Conservation (phyloP, 2,329 filamentous ascomycete species). For the Clarireedia hainanense region DNA sequence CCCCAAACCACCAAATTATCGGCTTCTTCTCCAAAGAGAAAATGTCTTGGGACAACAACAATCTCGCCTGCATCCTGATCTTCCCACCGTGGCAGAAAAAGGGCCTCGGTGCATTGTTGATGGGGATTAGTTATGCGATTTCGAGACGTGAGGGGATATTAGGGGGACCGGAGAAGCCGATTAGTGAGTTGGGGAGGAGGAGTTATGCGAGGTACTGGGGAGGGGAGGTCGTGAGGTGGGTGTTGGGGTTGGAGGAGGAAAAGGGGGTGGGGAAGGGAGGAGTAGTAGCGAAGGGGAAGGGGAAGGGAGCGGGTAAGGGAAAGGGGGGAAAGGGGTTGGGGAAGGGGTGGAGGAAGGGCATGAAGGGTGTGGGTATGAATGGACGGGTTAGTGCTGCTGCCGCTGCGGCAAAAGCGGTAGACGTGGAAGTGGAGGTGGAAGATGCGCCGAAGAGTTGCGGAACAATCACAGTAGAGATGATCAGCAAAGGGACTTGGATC, state of each 20-base stretch:
- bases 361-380: slow-evolving; percentile 1
- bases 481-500: slow-evolving; percentile 76
- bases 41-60: slow-evolving; percentile 98
- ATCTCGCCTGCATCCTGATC: slow-evolving; percentile 89
- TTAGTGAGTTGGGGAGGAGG: slow-evolving; percentile 74
- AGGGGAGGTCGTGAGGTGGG: slow-evolving; percentile 69
- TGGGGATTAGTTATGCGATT: slow-evolving; percentile 90
- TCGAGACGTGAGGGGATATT: slow-evolving; percentile 74
- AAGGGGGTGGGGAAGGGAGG: slow-evolving; percentile 18
- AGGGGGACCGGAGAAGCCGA: slow-evolving; percentile 88
- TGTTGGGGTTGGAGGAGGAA: slow-evolving; percentile 33
- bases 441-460: neutral
- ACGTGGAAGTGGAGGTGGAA: too few relatives aligned
- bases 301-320: slow-evolving; percentile 9
- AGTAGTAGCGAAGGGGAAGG: slow-evolving; percentile 32
- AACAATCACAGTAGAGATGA: slow-evolving; percentile 46
- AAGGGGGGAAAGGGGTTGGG: slow-evolving; percentile 11
- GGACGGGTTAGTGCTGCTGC: neutral
- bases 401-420: neutral
- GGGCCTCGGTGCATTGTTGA: slow-evolving; percentile 79
- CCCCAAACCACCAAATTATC: slow-evolving; percentile 50
- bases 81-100: slow-evolving; percentile 95
- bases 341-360: slow-evolving; percentile 1
- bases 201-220: slow-evolving; percentile 86
- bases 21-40: slow-evolving; percentile 99